Evolutionary conservation across 306 rosid species (phyloP), one percentile per base, ranked within the genome.

Genomic region (Rubus parviflorus): DNA sequence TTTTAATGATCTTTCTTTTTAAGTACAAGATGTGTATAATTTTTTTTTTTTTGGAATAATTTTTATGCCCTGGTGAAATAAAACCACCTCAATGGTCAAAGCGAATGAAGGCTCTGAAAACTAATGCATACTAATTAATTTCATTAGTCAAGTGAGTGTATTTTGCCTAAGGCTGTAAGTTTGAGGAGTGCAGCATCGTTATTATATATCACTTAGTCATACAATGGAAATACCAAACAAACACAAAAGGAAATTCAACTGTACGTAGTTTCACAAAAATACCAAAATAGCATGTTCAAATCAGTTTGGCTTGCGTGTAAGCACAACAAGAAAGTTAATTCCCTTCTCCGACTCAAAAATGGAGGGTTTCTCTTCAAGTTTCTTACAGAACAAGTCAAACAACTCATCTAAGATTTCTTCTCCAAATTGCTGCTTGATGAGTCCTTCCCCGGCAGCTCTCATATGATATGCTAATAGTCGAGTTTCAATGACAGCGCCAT

Each of bases 291-390:
- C 30, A 25, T 25, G 30, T 25, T 1, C 30, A 25, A 4, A 49
- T 49, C 54, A 49, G 3, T 49, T 7, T 19, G 51, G 6, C 43
- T 4, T 74, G 62, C 56, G 56, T 19, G 60, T 74, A 14, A 74
- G 78, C 20, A 74, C n/a, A 40, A 60, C 69, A 42, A 74, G 61
- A 9, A 74, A 74, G 16, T 57, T 23, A 20, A n/a, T 8, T n/a
- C 30, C 65, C 37, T 60, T 60, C 38, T 46, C 69, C 0, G 46
- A 35, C 51, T 74, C 54, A 41, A n/a, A 38, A 15, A 58, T 8
- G 16, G 19, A 57, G 19, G 54, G 5, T 3, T 15, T 49, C 62
- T 47, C 37, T 30, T 78, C 76, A 25, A 64, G 6, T 49, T 70
- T n/a, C 48, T 60, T 70, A 12, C 23, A 12, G 12, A 11, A 35